phyloP scores from a whole-genome alignment of 192 early-diverging fungal species.

The Mortierella hygrophila region DNA sequence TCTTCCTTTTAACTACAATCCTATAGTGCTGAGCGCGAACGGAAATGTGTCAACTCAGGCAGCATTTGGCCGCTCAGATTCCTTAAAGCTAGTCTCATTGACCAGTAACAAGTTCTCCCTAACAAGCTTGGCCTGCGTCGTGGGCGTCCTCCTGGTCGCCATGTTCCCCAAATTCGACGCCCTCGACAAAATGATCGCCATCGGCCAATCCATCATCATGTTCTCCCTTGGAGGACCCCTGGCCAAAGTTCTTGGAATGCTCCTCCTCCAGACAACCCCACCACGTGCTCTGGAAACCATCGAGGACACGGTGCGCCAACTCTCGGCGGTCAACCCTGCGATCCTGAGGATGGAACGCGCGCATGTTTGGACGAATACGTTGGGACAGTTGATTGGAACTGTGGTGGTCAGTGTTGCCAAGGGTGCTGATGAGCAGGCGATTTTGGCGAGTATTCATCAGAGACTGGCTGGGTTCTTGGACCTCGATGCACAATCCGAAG shows the following conservation, averaged over 20 bases:
- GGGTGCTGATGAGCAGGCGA: constrained; percentile 63
- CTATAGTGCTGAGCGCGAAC: constrained; percentile 19
- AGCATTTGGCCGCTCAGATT: constrained; percentile 6
- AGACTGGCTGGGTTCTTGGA: constrained; percentile 56
- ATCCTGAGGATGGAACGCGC: constrained; percentile 61
- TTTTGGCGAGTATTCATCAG: constrained; percentile 61
- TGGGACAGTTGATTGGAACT: constrained; percentile 64
- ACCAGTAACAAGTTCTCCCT: constrained; percentile 58
- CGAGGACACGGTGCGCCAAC: constrained; percentile 59
- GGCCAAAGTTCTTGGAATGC: constrained; percentile 61
- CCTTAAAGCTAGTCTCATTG: constrained; percentile 23
- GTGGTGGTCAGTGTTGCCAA: constrained; percentile 58
- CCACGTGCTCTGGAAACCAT: constrained; percentile 53
- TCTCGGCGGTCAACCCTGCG: constrained; percentile 47
- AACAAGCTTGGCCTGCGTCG: constrained; percentile 50
- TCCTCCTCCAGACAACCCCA: constrained; percentile 68
- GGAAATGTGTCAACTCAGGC: constrained; percentile 9
- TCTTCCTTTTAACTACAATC: background rate
- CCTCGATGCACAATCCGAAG: constrained; percentile 41
- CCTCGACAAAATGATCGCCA: constrained; percentile 63
- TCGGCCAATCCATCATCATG: constrained; percentile 62
- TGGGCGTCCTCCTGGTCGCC: constrained; percentile 40
- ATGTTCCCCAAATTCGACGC: constrained; percentile 40
- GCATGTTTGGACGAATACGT: constrained; percentile 71
- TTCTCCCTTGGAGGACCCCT: constrained; percentile 63